A percentile compares a stretch with the other conserved stretches of the same genome.
Evolutionary conservation across 1,139 yeast genomes (phyloP).

Genomic region (Kodamaea sp.): DNA sequence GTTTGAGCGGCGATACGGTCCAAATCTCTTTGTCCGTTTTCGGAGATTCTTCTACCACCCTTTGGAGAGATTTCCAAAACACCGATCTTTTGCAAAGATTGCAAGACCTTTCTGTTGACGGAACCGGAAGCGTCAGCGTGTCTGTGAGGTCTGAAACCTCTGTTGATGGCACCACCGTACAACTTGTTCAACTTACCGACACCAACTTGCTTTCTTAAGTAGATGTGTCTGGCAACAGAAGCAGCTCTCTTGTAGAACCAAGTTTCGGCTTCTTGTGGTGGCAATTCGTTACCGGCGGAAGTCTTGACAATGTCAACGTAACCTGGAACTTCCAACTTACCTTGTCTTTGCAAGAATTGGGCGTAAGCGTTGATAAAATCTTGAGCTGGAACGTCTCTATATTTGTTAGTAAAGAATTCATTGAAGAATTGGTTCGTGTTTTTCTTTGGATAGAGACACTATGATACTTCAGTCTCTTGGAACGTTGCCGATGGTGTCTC

Average conservation of each 20-base stretch:
- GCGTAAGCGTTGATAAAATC: conserved; percentile 99
- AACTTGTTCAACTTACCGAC: conserved; percentile 98
- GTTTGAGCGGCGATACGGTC: conserved; percentile 99
- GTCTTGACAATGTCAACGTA: conserved; percentile 99
- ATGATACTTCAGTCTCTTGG: conserved; percentile 1
- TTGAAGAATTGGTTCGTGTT: conserved; percentile 1
- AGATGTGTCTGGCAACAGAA: conserved; percentile 99
- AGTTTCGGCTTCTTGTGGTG: conserved; percentile 99
- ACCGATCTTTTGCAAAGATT: conserved; percentile 98
- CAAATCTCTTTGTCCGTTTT: conserved; percentile 99
- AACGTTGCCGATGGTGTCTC: neutral
- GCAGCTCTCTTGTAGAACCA: conserved; percentile 99
- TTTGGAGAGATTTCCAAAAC: conserved; percentile 94
- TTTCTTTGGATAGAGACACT: conserved; percentile 4
- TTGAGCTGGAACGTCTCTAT: conserved; percentile 99
- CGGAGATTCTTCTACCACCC: conserved; percentile 99
- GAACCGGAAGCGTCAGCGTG: conserved; percentile 99
- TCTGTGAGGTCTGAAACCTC: conserved; percentile 98
- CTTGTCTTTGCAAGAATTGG: conserved; percentile 99
- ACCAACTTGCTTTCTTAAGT: conserved; percentile 99
- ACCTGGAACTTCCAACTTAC: conserved; percentile 99
- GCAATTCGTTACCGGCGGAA: conserved; percentile 97
- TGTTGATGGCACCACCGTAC: conserved; percentile 99
- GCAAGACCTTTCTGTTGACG: conserved; percentile 97
- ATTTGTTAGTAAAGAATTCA: conserved; percentile 45